These are phyloP conservation scores for Prototheca cutis DNA, from an alignment of 163 green algal genomes.

Conservation along the genomic window DNA sequence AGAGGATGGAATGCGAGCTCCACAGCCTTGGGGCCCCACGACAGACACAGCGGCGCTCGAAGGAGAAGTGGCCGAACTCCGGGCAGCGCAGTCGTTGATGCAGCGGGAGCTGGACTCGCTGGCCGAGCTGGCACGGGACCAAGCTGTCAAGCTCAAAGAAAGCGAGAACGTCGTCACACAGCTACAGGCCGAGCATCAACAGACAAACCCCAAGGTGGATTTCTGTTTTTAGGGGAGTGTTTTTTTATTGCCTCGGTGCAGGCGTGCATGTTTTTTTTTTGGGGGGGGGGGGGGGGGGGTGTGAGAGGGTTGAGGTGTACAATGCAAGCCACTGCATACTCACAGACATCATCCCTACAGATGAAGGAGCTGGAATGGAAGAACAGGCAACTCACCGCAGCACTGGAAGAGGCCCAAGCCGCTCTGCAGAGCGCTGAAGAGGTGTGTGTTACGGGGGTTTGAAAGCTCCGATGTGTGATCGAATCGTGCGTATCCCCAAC, in stretches of 20 bases:
- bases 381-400: background rate
- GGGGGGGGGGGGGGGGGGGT: no score
- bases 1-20: no score
- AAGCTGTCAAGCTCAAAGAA: constrained; percentile 28
- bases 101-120: constrained; percentile 41
- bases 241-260: no score
- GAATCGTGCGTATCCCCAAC: no score
- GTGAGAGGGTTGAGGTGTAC: no score
- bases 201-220: background rate
- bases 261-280: no score
- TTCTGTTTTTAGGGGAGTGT: no score
- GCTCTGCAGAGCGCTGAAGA: background rate
- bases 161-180: constrained; percentile 1
- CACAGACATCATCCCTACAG: background rate
- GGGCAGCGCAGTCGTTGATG: constrained; percentile 40
- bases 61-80: constrained; percentile 29
- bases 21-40: no score
- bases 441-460: no score
- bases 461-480: no score
- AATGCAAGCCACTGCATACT: no score
- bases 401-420: constrained; percentile 5
- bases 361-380: constrained; percentile 16
- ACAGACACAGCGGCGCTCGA: no score
- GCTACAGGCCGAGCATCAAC: background rate
- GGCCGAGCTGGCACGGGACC: constrained; percentile 22